phyloP scores from a whole-genome alignment of 2,329 filamentous ascomycete species.

The Ophiobolus disseminans region DNA sequence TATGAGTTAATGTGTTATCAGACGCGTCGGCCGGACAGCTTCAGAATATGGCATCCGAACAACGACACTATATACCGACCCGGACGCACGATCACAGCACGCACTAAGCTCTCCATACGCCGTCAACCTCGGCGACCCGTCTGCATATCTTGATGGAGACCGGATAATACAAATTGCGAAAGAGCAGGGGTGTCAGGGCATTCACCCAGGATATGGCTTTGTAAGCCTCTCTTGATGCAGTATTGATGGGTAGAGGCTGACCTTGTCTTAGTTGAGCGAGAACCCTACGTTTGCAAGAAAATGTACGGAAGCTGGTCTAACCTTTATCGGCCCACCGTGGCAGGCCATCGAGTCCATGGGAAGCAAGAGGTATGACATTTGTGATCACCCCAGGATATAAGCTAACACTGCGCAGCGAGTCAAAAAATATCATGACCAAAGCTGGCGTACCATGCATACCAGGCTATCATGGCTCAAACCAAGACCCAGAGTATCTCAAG shows the following conservation, averaged over 20 bases:
- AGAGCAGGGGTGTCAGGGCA: slow-evolving; percentile 82
- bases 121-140: slow-evolving; percentile 80
- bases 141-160: slow-evolving; percentile 91
- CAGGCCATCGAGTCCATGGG: slow-evolving; percentile 84
- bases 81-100: slow-evolving; percentile 87
- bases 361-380: slow-evolving; percentile 78
- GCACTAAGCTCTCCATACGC: slow-evolving; percentile 83
- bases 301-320: slow-evolving; percentile 86
- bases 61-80: slow-evolving; percentile 93
- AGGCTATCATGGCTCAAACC: slow-evolving; percentile 89
- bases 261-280: slow-evolving; percentile 69
- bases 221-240: slow-evolving; percentile 45
- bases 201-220: slow-evolving; percentile 96
- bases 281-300: slow-evolving; percentile 89
- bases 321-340: slow-evolving; percentile 90
- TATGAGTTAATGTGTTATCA: slow-evolving; percentile 29
- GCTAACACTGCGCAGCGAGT: slow-evolving; percentile 58
- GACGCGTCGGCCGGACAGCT: slow-evolving; percentile 86
- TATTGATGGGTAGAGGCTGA: slow-evolving; percentile 15
- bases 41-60: slow-evolving; percentile 87
- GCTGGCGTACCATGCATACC: slow-evolving; percentile 97
- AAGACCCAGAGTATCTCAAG: slow-evolving; percentile 69
- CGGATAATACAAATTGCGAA: slow-evolving; percentile 89
- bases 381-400: too few relatives aligned
- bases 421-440: slow-evolving; percentile 94